These are phyloP conservation scores for Leishmania tropica DNA, from an alignment of 208 protist species.

Conservation along the genomic window DNA sequence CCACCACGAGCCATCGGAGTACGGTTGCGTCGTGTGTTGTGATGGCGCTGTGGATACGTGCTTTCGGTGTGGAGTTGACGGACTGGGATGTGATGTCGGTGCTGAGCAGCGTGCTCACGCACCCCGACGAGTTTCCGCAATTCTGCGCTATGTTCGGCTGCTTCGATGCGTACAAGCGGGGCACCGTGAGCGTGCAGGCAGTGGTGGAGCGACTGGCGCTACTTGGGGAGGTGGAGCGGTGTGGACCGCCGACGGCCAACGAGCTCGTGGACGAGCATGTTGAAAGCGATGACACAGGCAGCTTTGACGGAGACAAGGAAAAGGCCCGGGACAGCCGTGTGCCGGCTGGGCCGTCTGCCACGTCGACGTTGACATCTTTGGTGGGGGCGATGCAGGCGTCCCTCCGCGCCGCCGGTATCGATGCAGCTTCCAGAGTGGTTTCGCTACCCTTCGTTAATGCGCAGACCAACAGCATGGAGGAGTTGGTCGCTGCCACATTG, in stretches of 20 bases:
- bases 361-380: constrained; percentile 22
- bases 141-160: constrained; percentile 50
- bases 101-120: constrained; percentile 42
- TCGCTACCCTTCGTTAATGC: constrained; percentile 63
- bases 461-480: constrained; percentile 44
- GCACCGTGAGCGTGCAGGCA: constrained; percentile 50
- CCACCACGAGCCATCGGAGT: constrained; percentile 34
- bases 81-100: constrained; percentile 82
- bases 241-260: not conserved
- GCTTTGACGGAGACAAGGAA: not conserved
- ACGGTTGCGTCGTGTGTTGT: constrained; percentile 49
- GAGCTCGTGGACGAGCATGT: not conserved
- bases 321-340: not conserved
- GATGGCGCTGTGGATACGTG: constrained; percentile 79
- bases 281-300: not conserved
- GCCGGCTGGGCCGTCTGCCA: not conserved
- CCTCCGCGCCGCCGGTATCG: constrained; percentile 39
- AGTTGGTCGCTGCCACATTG: constrained; percentile 45
- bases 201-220: constrained; percentile 50
- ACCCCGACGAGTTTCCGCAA: constrained; percentile 67
- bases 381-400: constrained; percentile 54
- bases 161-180: constrained; percentile 42
- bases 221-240: constrained; percentile 29
- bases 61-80: constrained; percentile 56
- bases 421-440: constrained; percentile 34